phyloP scores from a whole-genome alignment of 805 yeast genomes.

The Dipodascus geniculatus region DNA sequence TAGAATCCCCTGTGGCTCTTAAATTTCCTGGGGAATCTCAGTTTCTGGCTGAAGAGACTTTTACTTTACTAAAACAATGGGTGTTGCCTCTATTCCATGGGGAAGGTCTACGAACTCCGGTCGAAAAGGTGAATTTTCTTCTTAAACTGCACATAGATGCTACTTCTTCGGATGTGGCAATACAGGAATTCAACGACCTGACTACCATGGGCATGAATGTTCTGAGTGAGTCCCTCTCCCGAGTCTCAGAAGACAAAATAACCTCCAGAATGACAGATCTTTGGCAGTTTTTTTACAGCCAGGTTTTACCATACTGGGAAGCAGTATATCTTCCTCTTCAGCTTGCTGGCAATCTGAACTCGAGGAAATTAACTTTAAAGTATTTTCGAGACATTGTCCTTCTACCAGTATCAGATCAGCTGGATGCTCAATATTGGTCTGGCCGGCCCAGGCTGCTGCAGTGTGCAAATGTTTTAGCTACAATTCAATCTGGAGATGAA shows the following conservation, averaged over 20 bases:
- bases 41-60: conserved; percentile 35
- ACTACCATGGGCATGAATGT: conserved; percentile 31
- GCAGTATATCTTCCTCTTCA: conserved; percentile 54
- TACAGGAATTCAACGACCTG: conserved; percentile 34
- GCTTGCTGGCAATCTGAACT: conserved; percentile 24
- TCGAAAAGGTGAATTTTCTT: conserved; percentile 45
- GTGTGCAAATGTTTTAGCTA: conserved; percentile 48
- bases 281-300: conserved; percentile 49
- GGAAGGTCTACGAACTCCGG: conserved; percentile 37
- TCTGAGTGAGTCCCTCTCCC: conserved; percentile 15
- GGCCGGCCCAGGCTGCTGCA: conserved; percentile 33
- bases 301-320: conserved; percentile 44
- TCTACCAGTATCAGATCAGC: conserved; percentile 21
- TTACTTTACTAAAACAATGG: conserved; percentile 34
- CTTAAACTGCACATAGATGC: conserved; percentile 31
- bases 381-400: conserved; percentile 27
- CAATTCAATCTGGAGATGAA: conserved; percentile 42
- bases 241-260: conserved; percentile 20
- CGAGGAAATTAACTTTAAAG: conserved; percentile 21
- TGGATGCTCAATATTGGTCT: conserved; percentile 12
- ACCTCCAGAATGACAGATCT: conserved; percentile 27
- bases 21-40: conserved; percentile 24
- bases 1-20: conserved; percentile 21
- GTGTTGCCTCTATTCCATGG: conserved; percentile 38
- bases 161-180: conserved; percentile 26